Evolutionary conservation across 768 basidiomycete genomes (phyloP).

Genomic region (Sporobolomyces roseus): DNA sequence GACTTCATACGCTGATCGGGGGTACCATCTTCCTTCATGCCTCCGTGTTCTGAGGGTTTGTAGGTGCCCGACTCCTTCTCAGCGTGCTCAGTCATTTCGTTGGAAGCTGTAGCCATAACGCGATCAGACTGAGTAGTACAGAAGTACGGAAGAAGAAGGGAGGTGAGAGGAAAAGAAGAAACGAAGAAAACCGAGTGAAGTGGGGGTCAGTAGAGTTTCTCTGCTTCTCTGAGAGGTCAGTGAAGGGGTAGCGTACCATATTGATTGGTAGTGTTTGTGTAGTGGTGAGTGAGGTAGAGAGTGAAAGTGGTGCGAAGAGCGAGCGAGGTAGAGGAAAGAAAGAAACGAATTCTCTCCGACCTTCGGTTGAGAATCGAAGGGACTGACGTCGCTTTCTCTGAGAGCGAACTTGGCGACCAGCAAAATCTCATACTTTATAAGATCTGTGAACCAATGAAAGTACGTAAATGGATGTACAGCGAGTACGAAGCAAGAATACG

Average conservation of each 20-base stretch:
- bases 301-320: not conserved
- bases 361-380: not conserved
- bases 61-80: conserved; percentile 7
- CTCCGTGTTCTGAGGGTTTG: conserved; percentile 50
- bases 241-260: not conserved
- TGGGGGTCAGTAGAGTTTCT: too few species aligned
- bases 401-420: too few species aligned
- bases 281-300: not conserved
- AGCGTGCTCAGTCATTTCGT: conserved; percentile 36
- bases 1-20: conserved; percentile 50
- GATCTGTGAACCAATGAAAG: too few species aligned
- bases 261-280: not conserved
- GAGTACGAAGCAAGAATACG: too few species aligned
- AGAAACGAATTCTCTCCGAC: too few species aligned
- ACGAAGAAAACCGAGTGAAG: not conserved
- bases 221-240: too few species aligned
- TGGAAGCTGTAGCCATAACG: conserved; percentile 27
- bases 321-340: not conserved
- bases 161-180: not conserved
- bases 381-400: too few species aligned
- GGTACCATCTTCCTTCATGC: conserved; percentile 49
- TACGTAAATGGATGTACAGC: too few species aligned
- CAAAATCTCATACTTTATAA: too few species aligned
- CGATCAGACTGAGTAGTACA: conserved; percentile 20
- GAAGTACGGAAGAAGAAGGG: too few species aligned